phyloP scores from a whole-genome alignment of 805 yeast genomes.

The Lipomyces yamanashiensis region DNA sequence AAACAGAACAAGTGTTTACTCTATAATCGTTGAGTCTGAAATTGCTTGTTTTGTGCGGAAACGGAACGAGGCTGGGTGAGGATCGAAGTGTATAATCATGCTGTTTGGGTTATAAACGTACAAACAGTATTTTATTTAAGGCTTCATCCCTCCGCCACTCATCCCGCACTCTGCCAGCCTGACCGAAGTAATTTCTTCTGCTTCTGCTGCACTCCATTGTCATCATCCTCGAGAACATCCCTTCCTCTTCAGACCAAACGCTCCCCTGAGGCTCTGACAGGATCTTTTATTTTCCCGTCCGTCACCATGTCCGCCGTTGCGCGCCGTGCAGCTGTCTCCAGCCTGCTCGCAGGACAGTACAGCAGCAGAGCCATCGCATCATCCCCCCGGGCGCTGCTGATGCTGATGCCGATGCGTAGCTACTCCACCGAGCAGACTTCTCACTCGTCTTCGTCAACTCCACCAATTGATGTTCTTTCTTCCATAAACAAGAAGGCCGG shows the following conservation, averaged over 20 bases:
- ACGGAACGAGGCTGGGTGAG: not conserved
- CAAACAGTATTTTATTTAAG: not conserved
- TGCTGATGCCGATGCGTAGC: conserved; percentile 9
- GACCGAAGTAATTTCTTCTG: not conserved
- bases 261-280: not conserved
- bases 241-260: not conserved
- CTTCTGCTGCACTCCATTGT: not conserved
- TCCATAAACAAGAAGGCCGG: not conserved
- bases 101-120: not conserved
- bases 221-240: not conserved
- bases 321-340: conserved; percentile 1
- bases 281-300: not conserved
- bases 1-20: too few species aligned
- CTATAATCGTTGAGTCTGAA: too few species aligned
- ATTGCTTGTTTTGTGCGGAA: too few species aligned
- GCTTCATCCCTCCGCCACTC: not conserved
- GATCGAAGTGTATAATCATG: not conserved
- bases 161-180: not conserved
- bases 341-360: conserved; percentile 5
- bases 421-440: conserved; percentile 13
- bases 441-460: conserved; percentile 1
- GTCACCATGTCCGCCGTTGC: not conserved
- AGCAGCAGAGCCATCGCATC: not conserved
- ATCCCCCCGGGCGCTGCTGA: not conserved
- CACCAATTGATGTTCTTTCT: conserved; percentile 10